Evolutionary conservation across 768 basidiomycete species (phyloP).

Genomic region (Xerocomellus dryophilus): DNA sequence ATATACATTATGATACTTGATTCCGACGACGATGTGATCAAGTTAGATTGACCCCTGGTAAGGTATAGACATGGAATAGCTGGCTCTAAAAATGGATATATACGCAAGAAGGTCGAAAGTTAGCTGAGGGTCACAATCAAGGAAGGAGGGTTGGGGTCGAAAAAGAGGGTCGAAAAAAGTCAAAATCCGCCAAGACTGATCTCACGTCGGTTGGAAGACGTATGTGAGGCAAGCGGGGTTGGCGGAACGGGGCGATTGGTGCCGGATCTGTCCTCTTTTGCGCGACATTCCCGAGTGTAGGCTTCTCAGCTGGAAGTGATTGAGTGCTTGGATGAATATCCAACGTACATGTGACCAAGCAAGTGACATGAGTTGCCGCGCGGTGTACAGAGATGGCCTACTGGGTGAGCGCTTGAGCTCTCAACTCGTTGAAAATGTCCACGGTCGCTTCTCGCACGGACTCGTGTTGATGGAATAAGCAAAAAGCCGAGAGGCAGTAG

Average conservation of each 20-base stretch:
- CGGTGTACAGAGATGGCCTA: slow-evolving; percentile 28
- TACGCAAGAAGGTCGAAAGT: slow-evolving; percentile 32
- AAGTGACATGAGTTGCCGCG: not conserved
- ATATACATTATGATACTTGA: not conserved
- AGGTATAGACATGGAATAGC: not conserved
- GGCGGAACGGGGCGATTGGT: slow-evolving; percentile 35
- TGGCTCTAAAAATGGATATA: slow-evolving; percentile 12
- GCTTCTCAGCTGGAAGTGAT: slow-evolving; percentile 88
- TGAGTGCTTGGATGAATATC: slow-evolving; percentile 71
- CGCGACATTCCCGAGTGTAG: slow-evolving; percentile 54
- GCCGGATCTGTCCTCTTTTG: slow-evolving; percentile 24
- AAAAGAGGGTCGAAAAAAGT: not conserved
- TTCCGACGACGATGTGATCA: not conserved
- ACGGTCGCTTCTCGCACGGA: slow-evolving; percentile 74
- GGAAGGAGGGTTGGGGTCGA: not conserved
- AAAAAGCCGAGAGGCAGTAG: slow-evolving; percentile 80
- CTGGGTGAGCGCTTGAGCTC: slow-evolving; percentile 73
- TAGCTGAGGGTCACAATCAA: slow-evolving; percentile 18
- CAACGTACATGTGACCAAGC: slow-evolving; percentile 60
- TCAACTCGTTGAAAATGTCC: slow-evolving; percentile 78
- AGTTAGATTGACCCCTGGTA: not conserved
- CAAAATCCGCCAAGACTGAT: slow-evolving; percentile 32
- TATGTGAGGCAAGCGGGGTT: slow-evolving; percentile 30
- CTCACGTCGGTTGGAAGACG: slow-evolving; percentile 47
- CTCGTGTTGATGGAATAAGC: slow-evolving; percentile 85